Evolutionary conservation across 441 rosid genomes (phyloP).

Genomic region (Syzygium syzygioides): DNA sequence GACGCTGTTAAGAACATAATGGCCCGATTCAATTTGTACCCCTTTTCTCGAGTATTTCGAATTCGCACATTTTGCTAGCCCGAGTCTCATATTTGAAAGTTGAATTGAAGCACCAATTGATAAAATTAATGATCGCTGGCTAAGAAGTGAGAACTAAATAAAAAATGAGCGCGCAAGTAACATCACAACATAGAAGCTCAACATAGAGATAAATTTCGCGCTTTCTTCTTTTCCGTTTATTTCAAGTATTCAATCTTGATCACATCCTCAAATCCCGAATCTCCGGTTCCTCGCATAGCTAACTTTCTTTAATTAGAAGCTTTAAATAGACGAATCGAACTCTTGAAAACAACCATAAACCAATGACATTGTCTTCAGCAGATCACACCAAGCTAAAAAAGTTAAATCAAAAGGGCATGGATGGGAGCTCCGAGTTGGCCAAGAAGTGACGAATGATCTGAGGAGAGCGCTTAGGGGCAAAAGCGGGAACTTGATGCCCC

Average conservation of each 20-base stretch:
- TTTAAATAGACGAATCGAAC: too few relatives aligned
- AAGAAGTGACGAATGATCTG: conserved; percentile 11
- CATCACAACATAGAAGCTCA: too few relatives aligned
- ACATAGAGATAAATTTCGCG: too few relatives aligned
- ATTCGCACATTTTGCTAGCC: too few relatives aligned
- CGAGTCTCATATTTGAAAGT: background rate
- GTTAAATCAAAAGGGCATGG: background rate
- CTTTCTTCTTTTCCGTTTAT: too few relatives aligned
- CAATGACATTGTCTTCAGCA: too few relatives aligned
- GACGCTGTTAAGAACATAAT: background rate
- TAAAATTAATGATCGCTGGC: background rate
- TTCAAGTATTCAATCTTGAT: too few relatives aligned
- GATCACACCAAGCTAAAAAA: too few relatives aligned
- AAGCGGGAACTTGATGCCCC: conserved; percentile 18
- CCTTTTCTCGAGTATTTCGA: too few relatives aligned
- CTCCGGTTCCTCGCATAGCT: too few relatives aligned
- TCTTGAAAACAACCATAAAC: too few relatives aligned
- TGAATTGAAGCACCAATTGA: background rate
- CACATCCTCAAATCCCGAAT: too few relatives aligned
- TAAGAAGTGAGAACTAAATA: background rate
- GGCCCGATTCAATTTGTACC: background rate
- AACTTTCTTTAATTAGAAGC: background rate
- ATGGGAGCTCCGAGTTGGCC: conserved; percentile 6
- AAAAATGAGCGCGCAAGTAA: background rate
- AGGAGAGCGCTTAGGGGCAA: conserved; percentile 2